These are phyloP conservation scores for Entomortierella chlamydospora DNA, from an alignment of 192 early-diverging fungal species.

Conservation along the genomic window DNA sequence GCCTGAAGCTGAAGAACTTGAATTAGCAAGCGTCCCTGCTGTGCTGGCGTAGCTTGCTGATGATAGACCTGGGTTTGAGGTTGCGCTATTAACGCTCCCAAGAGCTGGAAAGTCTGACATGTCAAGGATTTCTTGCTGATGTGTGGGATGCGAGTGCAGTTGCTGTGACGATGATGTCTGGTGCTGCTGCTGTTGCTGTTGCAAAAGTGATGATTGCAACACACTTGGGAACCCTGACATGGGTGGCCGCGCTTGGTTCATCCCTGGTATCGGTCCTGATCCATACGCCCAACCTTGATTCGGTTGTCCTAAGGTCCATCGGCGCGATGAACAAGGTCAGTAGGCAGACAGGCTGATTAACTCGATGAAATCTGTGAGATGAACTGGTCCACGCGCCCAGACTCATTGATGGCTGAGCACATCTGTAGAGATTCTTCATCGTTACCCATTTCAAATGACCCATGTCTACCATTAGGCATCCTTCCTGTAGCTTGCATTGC, in stretches of 20 bases:
- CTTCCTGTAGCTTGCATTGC: slow-evolving; percentile 46
- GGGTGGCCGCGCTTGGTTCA: slow-evolving; percentile 47
- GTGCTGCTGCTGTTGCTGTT: slow-evolving; percentile 45
- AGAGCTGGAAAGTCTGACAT: slow-evolving; percentile 61
- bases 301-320: slow-evolving; percentile 34
- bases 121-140: slow-evolving; percentile 54
- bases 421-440: neutral
- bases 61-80: slow-evolving; percentile 51
- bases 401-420: neutral
- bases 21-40: slow-evolving; percentile 41
- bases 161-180: slow-evolving; percentile 43
- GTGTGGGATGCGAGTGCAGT: slow-evolving; percentile 18
- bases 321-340: slow-evolving; percentile 6
- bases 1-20: slow-evolving; percentile 37
- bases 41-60: slow-evolving; percentile 57
- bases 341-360: neutral
- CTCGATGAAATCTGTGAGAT: neutral
- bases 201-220: slow-evolving; percentile 34
- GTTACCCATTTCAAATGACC: slow-evolving; percentile 52
- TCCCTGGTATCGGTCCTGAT: slow-evolving; percentile 50
- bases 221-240: slow-evolving; percentile 48
- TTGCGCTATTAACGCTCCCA: slow-evolving; percentile 54
- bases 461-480: slow-evolving; percentile 48
- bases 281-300: slow-evolving; percentile 50
- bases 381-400: neutral